A percentile compares a stretch with the other conserved stretches of the same genome.
Evolutionary conservation across 257 asterid species (phyloP).

Genomic region (Solanum pinnatisectum): DNA sequence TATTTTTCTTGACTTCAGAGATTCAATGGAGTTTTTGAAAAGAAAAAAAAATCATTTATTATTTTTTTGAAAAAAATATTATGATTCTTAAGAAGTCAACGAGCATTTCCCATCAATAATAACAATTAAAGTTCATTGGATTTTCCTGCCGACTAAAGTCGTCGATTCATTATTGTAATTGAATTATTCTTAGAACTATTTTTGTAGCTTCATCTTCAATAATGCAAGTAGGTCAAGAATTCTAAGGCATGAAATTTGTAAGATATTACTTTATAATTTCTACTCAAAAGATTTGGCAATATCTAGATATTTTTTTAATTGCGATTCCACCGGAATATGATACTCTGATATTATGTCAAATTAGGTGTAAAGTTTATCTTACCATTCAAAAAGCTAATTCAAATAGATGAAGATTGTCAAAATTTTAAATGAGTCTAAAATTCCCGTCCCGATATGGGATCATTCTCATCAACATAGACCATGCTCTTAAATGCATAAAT

Average conservation of each 20-base stretch:
- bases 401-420: neutral
- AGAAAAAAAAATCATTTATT: neutral
- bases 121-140: neutral
- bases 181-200: neutral
- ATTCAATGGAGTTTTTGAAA: neutral
- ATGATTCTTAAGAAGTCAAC: neutral
- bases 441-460: neutral
- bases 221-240: neutral
- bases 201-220: neutral
- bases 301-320: no score
- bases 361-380: neutral
- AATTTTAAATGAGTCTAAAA: neutral
- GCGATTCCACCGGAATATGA: no score
- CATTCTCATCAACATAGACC: neutral
- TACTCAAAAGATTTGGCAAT: neutral
- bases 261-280: neutral
- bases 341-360: neutral
- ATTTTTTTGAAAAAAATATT: neutral
- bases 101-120: neutral
- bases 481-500: neutral
- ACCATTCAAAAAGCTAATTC: accelerated
- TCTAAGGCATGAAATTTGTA: neutral
- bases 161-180: neutral
- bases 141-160: neutral
- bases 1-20: neutral